Evolutionary conservation across 163 green algal genomes (phyloP), one percentile per base, ranked within the genome.

Genomic region (Scenedesmus sp.): DNA sequence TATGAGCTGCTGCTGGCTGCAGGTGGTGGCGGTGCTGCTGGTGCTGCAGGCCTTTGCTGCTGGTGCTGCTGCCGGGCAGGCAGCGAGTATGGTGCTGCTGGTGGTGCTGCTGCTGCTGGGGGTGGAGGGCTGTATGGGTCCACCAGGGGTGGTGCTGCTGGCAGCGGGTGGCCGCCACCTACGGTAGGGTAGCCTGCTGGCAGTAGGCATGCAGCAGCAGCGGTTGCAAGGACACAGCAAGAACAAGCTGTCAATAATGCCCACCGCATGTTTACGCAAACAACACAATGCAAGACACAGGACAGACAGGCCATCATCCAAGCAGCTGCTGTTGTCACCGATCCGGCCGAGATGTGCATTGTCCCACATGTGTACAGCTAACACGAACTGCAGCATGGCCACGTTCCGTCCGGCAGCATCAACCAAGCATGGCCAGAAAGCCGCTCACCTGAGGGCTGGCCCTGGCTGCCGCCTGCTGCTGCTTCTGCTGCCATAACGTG

Each of bases 71-170:
- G 62, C 26, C 3, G 10, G 7, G 6, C 12, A n/a, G 26, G n/a
- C 57, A 20, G 76, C 23, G 57, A 54, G 52, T 16, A 62, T 13
- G 74, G 73, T 52, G 77, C 76, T 79, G 55, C 81, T 46, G 83
- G 34, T n/a, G 82, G 67, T 77, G 88, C 26, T 74, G 85, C n/a
- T 67, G 84, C 56, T 73, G 59, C 34, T 73, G 67, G 64, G 57
- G 89, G 62, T 70, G 77, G 86, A 4, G 82, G 66, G 56, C 16
- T 57, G 46, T 46, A 26, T 16, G 34, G 34, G 60, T 84, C 86
- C 34, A 86, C 81, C 26, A 87, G 76, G 56, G 87, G 76, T 59
- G 87, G 87, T 34, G 87, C 87, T 81, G 13, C 74, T 57, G 67
- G 67, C 4, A 67, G 79, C 52, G 83, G 20, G 67, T 52, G 34